Percentiles rank a stretch among this genome's conserved stretches.
These are phyloP conservation scores for Barnettozyma siamensis DNA, from an alignment of 805 yeast genomes.

Conservation along the genomic window DNA sequence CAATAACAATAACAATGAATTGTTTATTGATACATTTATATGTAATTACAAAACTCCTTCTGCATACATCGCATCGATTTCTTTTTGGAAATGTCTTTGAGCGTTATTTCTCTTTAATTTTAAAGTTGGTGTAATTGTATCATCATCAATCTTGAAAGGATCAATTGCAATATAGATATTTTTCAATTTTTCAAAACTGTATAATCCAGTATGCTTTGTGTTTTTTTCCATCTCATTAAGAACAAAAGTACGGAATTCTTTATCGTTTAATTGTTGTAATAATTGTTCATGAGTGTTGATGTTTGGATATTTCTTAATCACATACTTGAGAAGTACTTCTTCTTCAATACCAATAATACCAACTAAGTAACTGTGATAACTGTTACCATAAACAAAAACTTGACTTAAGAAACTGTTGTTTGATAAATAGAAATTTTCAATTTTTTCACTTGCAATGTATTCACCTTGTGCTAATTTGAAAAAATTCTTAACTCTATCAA, in stretches of 20 bases:
- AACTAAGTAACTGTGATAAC: slow-evolving; percentile 47
- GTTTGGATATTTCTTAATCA: slow-evolving; percentile 11
- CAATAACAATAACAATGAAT: no score
- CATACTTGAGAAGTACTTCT: slow-evolving; percentile 23
- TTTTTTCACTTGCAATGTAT: slow-evolving; percentile 71
- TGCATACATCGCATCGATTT: slow-evolving; percentile 37
- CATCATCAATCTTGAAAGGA: slow-evolving; percentile 48
- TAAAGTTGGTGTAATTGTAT: slow-evolving; percentile 54
- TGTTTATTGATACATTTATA: no score
- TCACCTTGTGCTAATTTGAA: slow-evolving; percentile 64
- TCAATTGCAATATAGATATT: slow-evolving; percentile 42
- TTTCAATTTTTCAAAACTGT: slow-evolving; percentile 47
- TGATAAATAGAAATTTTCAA: slow-evolving; percentile 54
- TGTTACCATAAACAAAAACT: slow-evolving; percentile 52
- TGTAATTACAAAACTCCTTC: slow-evolving; percentile 34
- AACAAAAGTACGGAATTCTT: slow-evolving; percentile 32
- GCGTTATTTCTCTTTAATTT: slow-evolving; percentile 50
- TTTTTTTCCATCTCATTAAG: slow-evolving; percentile 34
- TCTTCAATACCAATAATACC: slow-evolving; percentile 60
- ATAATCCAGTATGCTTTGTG: slow-evolving; percentile 30
- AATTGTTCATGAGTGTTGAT: slow-evolving; percentile 21
- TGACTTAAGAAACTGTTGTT: slow-evolving; percentile 38
- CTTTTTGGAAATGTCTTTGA: slow-evolving; percentile 36
- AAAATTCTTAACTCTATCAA: slow-evolving; percentile 76
- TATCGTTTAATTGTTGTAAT: slow-evolving; percentile 20